Percentiles rank a stretch among this genome's conserved stretches.
Evolutionary conservation across 208 protist genomes (phyloP).

Genomic region (Phytomonas sp.): DNA sequence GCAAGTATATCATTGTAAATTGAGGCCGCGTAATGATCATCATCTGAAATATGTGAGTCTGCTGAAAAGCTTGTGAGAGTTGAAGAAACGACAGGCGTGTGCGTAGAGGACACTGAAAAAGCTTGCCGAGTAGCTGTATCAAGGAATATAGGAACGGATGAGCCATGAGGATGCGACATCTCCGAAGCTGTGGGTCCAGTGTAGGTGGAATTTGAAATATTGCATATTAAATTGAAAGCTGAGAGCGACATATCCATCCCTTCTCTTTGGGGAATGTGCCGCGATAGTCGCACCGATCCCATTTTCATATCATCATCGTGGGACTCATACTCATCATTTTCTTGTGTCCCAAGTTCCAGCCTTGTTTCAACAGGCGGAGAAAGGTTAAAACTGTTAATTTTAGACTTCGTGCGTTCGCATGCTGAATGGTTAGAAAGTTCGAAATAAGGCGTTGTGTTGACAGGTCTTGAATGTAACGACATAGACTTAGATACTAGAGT

Average conservation of each 20-base stretch:
- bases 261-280: constrained; percentile 79
- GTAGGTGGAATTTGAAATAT: not conserved
- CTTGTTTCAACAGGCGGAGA: not conserved
- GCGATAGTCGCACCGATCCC: constrained; percentile 44
- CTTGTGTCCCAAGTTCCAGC: not conserved
- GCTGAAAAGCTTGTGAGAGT: constrained; percentile 38
- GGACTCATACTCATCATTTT: not conserved
- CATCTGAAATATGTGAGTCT: constrained; percentile 76
- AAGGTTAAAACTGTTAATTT: not conserved
- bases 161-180: not conserved
- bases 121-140: constrained; percentile 1
- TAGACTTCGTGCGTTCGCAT: not conserved
- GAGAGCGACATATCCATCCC: constrained; percentile 75
- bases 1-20: constrained; percentile 84
- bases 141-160: not conserved
- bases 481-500: not conserved
- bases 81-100: constrained; percentile 28
- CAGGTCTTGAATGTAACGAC: not conserved
- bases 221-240: constrained; percentile 50
- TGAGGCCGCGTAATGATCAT: constrained; percentile 72
- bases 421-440: not conserved
- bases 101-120: not conserved
- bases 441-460: not conserved
- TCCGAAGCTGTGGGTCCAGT: not conserved
- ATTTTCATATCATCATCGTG: not conserved